A percentile compares a stretch with the other conserved stretches of the same genome.
phyloP scores from a whole-genome alignment of 129 eudicot genomes.

The Scalesia atractyloides region DNA sequence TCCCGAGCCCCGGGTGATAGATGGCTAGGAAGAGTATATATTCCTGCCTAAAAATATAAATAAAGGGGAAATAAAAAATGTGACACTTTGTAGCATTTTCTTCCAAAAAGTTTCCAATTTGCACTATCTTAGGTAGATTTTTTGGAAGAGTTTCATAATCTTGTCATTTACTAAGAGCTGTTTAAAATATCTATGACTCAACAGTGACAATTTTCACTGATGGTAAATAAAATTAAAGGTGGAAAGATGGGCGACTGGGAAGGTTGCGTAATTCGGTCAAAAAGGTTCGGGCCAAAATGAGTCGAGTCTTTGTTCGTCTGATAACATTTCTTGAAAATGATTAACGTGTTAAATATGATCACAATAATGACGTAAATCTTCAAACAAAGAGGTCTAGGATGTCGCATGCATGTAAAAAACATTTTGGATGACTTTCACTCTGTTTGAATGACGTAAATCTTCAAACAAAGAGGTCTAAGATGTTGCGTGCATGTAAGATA shows the following conservation, averaged over 20 bases:
- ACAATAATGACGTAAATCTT: neutral
- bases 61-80: neutral
- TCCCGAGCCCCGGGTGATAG: conserved; percentile 80
- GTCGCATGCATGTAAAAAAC: neutral
- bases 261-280: neutral
- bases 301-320: neutral
- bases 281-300: neutral
- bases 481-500: neutral
- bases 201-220: neutral
- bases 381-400: neutral
- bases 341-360: neutral
- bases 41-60: conserved; percentile 53
- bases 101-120: neutral
- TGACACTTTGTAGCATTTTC: conserved; percentile 2
- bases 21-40: conserved; percentile 88
- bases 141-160: neutral
- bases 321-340: neutral
- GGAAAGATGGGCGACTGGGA: neutral
- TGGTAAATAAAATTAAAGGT: neutral
- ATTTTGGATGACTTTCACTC: neutral
- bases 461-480: too few relatives aligned
- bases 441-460: neutral
- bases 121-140: neutral
- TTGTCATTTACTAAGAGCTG: neutral
- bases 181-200: neutral